Percentiles rank a stretch among this genome's conserved stretches.
phyloP scores from a whole-genome alignment of 2,329 filamentous ascomycete species.

The Cladosporium sp. region DNA sequence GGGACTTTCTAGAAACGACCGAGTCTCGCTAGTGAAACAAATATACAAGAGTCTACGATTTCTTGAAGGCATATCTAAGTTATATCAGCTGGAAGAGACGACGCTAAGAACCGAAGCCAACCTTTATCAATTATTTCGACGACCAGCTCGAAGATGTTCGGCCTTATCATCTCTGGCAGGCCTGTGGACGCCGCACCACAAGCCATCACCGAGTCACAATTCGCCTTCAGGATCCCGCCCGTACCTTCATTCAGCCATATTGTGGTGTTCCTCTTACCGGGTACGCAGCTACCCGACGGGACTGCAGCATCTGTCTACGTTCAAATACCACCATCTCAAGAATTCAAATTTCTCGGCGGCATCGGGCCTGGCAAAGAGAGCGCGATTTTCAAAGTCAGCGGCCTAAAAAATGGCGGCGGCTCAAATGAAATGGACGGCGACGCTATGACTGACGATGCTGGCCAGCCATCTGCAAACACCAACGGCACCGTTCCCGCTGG shows the following conservation, averaged over 20 bases:
- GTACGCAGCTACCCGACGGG: constrained; percentile 67
- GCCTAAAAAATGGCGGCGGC: constrained; percentile 41
- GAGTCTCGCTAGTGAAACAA: not conserved
- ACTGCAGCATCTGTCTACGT: constrained; percentile 90
- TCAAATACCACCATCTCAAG: constrained; percentile 60
- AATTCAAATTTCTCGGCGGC: constrained; percentile 84
- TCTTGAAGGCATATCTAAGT: no score
- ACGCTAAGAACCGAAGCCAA: not conserved
- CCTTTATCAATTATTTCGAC: not conserved
- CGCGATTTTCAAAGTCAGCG: constrained; percentile 79
- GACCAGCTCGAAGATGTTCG: constrained; percentile 52
- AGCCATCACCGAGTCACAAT: constrained; percentile 60
- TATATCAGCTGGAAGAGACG: not conserved
- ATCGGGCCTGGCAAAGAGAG: constrained; percentile 89
- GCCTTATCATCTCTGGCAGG: constrained; percentile 60
- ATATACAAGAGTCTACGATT: not conserved
- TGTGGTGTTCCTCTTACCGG: constrained; percentile 85
- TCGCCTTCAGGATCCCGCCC: constrained; percentile 65
- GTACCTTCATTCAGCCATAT: constrained; percentile 67
- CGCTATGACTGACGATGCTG: constrained; percentile 46
- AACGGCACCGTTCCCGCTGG: constrained; percentile 26
- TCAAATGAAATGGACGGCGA: constrained; percentile 51
- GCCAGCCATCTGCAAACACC: constrained; percentile 21
- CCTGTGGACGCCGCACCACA: constrained; percentile 60
- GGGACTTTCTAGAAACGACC: constrained; percentile 4